Evolutionary conservation across 345 rosid species (phyloP), one percentile per base, ranked within the genome.

Genomic region (Aegle marmelos): DNA sequence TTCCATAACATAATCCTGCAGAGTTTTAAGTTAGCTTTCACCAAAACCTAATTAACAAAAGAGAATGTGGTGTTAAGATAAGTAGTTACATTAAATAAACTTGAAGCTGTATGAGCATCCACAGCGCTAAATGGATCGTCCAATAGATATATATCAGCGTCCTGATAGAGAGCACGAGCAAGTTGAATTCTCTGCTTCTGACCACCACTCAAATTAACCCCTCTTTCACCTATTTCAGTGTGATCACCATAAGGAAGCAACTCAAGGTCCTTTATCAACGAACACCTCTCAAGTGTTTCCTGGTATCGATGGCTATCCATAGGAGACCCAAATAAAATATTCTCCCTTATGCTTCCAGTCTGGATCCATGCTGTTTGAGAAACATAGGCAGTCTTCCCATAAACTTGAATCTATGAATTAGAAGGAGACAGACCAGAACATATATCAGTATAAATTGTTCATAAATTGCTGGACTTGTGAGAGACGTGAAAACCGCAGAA

Each of bases 41-140:
- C 9, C 17, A n/a, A 71, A 70, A 76, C 66, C 27, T 24, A 54
- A 24, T 57, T 39, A 74, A 25, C 21, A 78, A 31, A 19, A 56
- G 45, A 72, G 45, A 25, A 30, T 19, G 58, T 2, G 59, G 54
- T 67, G 14, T 24, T 33, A 7, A 73, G 34, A 27, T 34, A n/a
- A 25, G 58, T 50, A 34, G 60, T 82, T 90, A 95, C 99, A 81
- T 93, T 89, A 72, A 95, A 92, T 73, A 95, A 90, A 85, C 90
- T 92, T 9, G 96, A 85, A 65, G 99, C 99, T 53, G 99, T 95
- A 60, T 93, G 92, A 25, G 98, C 98, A 88, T 95, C 99, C 72
- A 95, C 97, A 5, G 98, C 98, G 78, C 99, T 95, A 73, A 95
- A 95, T 9, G 99, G 98, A 87, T 95, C 99, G 62, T 93, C 99